Conservation (phyloP, 257 asterid species). For the Salvia hispanica region DNA sequence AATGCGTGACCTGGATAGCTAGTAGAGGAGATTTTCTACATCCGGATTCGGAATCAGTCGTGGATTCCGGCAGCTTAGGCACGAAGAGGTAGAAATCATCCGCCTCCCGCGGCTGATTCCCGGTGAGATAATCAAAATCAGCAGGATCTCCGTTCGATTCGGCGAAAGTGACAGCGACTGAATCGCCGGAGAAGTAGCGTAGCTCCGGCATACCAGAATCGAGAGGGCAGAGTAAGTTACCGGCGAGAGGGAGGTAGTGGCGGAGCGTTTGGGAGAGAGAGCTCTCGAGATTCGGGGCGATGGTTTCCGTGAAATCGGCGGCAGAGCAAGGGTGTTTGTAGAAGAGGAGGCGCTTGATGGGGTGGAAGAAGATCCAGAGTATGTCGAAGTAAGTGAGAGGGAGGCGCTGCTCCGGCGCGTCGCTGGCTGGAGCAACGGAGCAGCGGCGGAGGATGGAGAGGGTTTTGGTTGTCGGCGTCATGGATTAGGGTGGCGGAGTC, state of each 20-base stretch:
- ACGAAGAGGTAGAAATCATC: not conserved
- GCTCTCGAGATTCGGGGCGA: conserved; percentile 37
- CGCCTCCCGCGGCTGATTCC: not conserved
- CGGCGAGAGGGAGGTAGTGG: conserved; percentile 45
- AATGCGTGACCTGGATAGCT: conserved; percentile 44
- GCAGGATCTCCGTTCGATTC: not conserved
- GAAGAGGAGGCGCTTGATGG: conserved; percentile 49
- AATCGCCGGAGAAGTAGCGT: conserved; percentile 1
- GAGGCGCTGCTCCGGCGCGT: conserved; percentile 33
- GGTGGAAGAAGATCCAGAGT: conserved; percentile 42
- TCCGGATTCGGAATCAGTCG: not conserved
- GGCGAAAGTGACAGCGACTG: not conserved
- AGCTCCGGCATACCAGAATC: conserved; percentile 21
- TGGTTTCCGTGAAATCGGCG: conserved; percentile 34
- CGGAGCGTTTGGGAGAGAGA: conserved; percentile 51
- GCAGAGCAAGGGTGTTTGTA: conserved; percentile 42
- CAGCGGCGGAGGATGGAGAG: no score
- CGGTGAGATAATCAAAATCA: not conserved
- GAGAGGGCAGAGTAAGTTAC: conserved; percentile 29
- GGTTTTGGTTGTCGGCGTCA: no score
- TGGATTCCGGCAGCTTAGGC: conserved; percentile 9
- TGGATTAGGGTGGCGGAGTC: no score
- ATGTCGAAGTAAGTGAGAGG: conserved; percentile 48
- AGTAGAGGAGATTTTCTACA: conserved; percentile 30
- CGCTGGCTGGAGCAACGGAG: not conserved